Evolutionary conservation across 371 early-diverging fungal species (phyloP), one percentile per base, ranked within the genome.

Genomic region (Fennellomyces sp.): DNA sequence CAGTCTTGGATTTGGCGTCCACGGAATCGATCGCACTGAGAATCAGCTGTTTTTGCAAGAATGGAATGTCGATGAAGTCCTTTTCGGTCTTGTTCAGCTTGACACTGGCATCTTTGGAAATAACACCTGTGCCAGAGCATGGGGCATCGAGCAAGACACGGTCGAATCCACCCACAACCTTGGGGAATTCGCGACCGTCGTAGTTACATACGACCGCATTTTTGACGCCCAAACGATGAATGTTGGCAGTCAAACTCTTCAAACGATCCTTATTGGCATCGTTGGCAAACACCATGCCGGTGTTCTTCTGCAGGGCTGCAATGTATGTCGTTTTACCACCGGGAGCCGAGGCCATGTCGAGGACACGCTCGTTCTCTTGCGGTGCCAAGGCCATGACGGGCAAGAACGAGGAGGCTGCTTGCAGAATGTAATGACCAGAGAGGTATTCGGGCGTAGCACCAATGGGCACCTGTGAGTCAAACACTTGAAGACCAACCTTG

Each of bases 281-380:
- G 75, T 99, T 99, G 57, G 97, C 97, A 75, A 97, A 96, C 10
- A 99, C 88, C 76, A 92, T 83, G 42, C 99, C 99, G 12, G 99
- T 98, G 82, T 99, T 99, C 80, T 97, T 95, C 88, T 97, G 91
- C 52, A 99, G 72, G 2, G 98, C 94, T 13, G 98, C 93, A 56
- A 96, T 94, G 70, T 97, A 93, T 0, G 97, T 96, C 15, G 96
- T 93, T 75, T 99, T 99, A 69, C 99, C 99, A 56, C 99, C 99
- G 6, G 99, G 99, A n/a, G 99, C 98, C 27, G 98, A 91, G 58
- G 97, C 96, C 99, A 99, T 97, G 79, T 99, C 99, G 29, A 99
- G 81, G n/a, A 99, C 88, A 52, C 90, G 86, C 64, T 98, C 96
- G 65, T 93, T 84, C 54, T 94, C 94, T 72, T 93, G 91, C 35